phyloP scores from a whole-genome alignment of 768 basidiomycete species.

The Coprinopsis sp. region DNA sequence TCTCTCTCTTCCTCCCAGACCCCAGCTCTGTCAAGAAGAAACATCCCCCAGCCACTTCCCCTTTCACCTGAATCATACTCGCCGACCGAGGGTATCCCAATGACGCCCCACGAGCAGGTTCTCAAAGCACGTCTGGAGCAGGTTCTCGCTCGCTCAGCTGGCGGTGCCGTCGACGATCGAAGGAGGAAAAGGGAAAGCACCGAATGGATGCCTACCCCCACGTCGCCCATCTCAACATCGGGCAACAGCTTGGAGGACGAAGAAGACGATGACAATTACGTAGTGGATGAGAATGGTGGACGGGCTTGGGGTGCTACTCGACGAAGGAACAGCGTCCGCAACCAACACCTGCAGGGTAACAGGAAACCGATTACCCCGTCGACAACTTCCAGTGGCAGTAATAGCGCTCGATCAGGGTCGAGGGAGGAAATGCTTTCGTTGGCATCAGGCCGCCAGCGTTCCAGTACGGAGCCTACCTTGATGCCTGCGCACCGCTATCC shows the following conservation, averaged over 20 bases:
- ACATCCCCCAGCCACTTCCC: constrained; percentile 8
- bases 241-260: neutral
- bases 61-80: constrained; percentile 6
- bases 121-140: constrained; percentile 15
- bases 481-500: neutral
- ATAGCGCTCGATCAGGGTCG: constrained; percentile 1
- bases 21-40: neutral
- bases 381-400: constrained; percentile 5
- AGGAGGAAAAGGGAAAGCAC: constrained; percentile 1
- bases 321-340: neutral
- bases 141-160: constrained; percentile 9
- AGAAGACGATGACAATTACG: constrained; percentile 7
- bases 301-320: constrained; percentile 2
- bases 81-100: neutral
- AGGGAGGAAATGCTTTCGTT: constrained; percentile 1
- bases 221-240: neutral
- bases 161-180: neutral
- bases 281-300: constrained; percentile 8
- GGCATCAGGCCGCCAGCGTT: neutral
- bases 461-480: constrained; percentile 5
- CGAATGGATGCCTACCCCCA: neutral
- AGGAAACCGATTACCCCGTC: neutral
- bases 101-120: constrained; percentile 15
- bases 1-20: neutral
- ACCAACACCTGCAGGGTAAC: neutral